Conservation (phyloP, 306 rosid species). For the Lagenaria siceraria region DNA sequence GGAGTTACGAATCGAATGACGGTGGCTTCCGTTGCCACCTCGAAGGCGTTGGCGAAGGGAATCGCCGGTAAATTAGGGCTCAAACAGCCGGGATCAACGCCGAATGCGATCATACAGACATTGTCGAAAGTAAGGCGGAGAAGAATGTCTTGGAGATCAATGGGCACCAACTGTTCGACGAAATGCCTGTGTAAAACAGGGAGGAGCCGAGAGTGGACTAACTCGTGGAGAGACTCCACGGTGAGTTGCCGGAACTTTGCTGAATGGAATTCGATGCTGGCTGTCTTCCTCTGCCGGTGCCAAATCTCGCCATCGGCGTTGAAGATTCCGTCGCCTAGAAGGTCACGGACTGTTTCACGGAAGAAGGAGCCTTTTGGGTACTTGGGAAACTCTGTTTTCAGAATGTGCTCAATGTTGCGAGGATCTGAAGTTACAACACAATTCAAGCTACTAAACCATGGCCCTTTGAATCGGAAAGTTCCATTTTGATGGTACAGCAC, state of each 20-base stretch:
- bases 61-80: conserved; percentile 33
- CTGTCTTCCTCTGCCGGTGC: conserved; percentile 79
- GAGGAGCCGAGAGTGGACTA: conserved; percentile 56
- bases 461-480: conserved; percentile 57
- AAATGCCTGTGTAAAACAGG: conserved; percentile 36
- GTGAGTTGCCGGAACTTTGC: conserved; percentile 54
- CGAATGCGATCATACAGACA: conserved; percentile 84
- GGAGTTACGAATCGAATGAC: conserved; percentile 60
- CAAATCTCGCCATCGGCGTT: conserved; percentile 64
- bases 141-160: conserved; percentile 73
- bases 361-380: conserved; percentile 77
- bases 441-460: conserved; percentile 57
- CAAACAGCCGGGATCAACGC: conserved; percentile 81
- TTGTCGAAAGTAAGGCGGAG: conserved; percentile 74
- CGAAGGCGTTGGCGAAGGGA: conserved; percentile 75
- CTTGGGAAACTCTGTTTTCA: conserved; percentile 50
- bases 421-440: conserved; percentile 70
- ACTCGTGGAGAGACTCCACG: conserved; percentile 35
- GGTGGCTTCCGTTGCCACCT: conserved; percentile 75
- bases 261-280: conserved; percentile 80
- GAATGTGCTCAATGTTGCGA: conserved; percentile 66
- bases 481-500: conserved; percentile 34
- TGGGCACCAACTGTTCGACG: conserved; percentile 8
- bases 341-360: conserved; percentile 44
- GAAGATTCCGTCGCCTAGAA: conserved; percentile 77